These are phyloP conservation scores for Hawksworthiomyces lignivorus DNA, from an alignment of 2,329 filamentous ascomycete genomes.

Conservation along the genomic window DNA sequence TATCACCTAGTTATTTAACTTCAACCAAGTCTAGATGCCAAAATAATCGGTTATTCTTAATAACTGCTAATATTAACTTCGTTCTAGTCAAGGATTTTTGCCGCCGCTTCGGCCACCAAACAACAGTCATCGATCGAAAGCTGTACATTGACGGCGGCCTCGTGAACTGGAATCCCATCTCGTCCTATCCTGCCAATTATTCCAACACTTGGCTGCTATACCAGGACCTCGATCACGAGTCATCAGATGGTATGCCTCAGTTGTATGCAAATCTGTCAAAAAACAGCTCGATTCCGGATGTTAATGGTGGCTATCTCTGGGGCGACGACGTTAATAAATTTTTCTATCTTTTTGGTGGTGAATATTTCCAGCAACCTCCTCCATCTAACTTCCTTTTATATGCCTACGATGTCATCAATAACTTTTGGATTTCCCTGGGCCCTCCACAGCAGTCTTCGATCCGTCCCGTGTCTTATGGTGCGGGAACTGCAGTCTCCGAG, in stretches of 20 bases:
- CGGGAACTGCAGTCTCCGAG: slow-evolving; percentile 45
- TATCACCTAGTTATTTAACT: background rate
- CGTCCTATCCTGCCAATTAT: slow-evolving; percentile 41
- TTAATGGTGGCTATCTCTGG: slow-evolving; percentile 46
- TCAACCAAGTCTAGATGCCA: background rate
- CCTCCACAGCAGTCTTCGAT: slow-evolving; percentile 29
- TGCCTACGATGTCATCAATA: slow-evolving; percentile 48
- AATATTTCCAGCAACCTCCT: slow-evolving; percentile 33
- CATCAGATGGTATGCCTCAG: slow-evolving; percentile 39
- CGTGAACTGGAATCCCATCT: slow-evolving; percentile 45
- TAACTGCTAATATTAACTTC: slow-evolving; percentile 15
- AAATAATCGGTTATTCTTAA: too few relatives aligned
- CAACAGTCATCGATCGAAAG: slow-evolving; percentile 48
- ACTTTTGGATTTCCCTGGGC: slow-evolving; percentile 46
- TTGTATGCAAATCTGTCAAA: slow-evolving; percentile 52
- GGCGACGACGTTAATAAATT: slow-evolving; percentile 54
- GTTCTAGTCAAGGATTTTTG: slow-evolving; percentile 49
- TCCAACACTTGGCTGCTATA: slow-evolving; percentile 50
- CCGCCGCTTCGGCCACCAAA: slow-evolving; percentile 50
- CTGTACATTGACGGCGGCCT: slow-evolving; percentile 57
- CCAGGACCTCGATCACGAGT: slow-evolving; percentile 43
- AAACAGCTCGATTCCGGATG: slow-evolving; percentile 44
- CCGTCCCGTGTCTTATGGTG: slow-evolving; percentile 46
- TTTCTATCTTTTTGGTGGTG: slow-evolving; percentile 56
- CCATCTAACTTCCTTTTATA: slow-evolving; percentile 42